These are phyloP conservation scores for Vitis hybrid DNA, from an alignment of 177 flowering plant species.

Conservation along the genomic window DNA sequence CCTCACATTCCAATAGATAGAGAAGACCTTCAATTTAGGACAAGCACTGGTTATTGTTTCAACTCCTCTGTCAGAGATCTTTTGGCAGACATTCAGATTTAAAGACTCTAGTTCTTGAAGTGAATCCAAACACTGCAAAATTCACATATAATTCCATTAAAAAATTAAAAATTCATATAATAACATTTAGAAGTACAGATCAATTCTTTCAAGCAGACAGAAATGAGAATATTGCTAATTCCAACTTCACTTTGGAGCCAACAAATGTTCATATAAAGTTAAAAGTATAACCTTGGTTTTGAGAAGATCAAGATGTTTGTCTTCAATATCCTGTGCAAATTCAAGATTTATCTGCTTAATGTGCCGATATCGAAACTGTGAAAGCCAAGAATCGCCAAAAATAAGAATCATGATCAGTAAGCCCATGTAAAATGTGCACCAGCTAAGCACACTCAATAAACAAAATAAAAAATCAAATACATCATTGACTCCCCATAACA, in stretches of 20 bases:
- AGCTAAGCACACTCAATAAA: too few relatives aligned
- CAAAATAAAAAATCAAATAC: too few relatives aligned
- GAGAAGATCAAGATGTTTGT: constrained; percentile 55
- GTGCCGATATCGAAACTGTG: constrained; percentile 66
- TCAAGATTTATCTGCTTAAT: constrained; percentile 72
- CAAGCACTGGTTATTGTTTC: constrained; percentile 62
- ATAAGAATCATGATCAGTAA: too few relatives aligned
- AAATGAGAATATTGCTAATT: neutral
- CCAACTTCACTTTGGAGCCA: too few relatives aligned
- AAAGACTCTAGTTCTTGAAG: constrained; percentile 57
- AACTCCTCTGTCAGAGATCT: constrained; percentile 79
- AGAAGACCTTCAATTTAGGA: constrained; percentile 64
- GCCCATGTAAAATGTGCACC: too few relatives aligned
- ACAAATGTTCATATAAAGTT: neutral
- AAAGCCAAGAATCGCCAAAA: constrained; percentile 3
- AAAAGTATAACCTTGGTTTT: constrained; percentile 49
- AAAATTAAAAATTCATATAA: neutral
- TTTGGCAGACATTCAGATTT: constrained; percentile 91
- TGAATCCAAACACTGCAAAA: constrained; percentile 41
- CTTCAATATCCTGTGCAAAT: constrained; percentile 84
- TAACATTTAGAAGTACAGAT: neutral
- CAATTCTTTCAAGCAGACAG: neutral
- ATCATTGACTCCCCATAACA: too few relatives aligned
- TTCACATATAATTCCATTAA: neutral
- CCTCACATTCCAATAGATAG: constrained; percentile 97